Percentiles rank a stretch among this genome's conserved stretches.
Evolutionary conservation across 345 rosid genomes (phyloP).

Genomic region (Moricandia arvensis): DNA sequence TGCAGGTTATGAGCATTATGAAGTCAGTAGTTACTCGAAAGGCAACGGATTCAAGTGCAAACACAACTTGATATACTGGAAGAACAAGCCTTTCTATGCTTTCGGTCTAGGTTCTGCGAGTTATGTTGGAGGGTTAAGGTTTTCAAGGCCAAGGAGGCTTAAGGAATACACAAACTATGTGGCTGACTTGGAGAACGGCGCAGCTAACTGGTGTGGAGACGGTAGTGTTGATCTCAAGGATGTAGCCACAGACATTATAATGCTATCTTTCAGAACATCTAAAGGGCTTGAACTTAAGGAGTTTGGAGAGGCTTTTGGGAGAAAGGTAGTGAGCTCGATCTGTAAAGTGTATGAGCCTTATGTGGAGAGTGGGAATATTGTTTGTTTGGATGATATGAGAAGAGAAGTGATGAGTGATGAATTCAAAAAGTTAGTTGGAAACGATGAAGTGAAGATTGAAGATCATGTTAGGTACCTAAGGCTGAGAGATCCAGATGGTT

Average conservation of each 20-base stretch:
- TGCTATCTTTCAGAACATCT: slow-evolving; percentile 89
- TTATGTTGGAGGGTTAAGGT: slow-evolving; percentile 68
- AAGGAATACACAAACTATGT: slow-evolving; percentile 64
- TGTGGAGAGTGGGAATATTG: slow-evolving; percentile 66
- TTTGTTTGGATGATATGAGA: slow-evolving; percentile 64
- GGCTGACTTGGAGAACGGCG: slow-evolving; percentile 56
- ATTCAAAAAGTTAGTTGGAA: slow-evolving; percentile 34
- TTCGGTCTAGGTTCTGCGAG: slow-evolving; percentile 98
- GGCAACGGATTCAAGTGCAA: slow-evolving; percentile 69
- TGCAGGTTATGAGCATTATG: slow-evolving; percentile 77
- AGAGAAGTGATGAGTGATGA: slow-evolving; percentile 46
- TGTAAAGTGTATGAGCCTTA: slow-evolving; percentile 62
- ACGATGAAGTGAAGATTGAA: slow-evolving; percentile 37
- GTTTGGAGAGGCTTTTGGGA: slow-evolving; percentile 61
- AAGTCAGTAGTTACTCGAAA: slow-evolving; percentile 75
- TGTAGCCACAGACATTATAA: slow-evolving; percentile 72
- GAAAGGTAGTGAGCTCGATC: slow-evolving; percentile 48
- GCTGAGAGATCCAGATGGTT: slow-evolving; percentile 90
- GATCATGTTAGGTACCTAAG: slow-evolving; percentile 52
- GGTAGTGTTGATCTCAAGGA: slow-evolving; percentile 51
- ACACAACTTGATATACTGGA: slow-evolving; percentile 88
- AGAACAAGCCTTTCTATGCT: slow-evolving; percentile 74
- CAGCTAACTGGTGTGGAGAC: slow-evolving; percentile 37
- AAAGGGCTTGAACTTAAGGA: slow-evolving; percentile 67
- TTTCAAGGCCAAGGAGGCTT: slow-evolving; percentile 87